Evolutionary conservation across 1,284 basidiomycete species (phyloP), one percentile per base, ranked within the genome.

Genomic region (Coniophora puteana): DNA sequence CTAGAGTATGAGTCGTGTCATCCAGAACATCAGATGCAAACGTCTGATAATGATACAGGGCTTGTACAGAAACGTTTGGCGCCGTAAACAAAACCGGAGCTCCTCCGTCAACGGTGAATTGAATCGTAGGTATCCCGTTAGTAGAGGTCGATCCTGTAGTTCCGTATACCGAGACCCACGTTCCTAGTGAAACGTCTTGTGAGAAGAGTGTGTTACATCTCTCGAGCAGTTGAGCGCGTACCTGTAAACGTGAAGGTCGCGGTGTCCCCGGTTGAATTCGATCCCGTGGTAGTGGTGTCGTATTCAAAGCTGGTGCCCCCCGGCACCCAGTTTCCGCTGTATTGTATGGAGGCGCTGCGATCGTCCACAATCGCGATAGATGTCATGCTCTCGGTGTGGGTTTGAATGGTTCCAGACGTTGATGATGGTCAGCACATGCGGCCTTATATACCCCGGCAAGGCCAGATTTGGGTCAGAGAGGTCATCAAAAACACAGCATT

Each of bases 281-380:
- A 38, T 21, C 36, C 41, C 13, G 28, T 26, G 14, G 36, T 43
- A 4, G 41, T 40, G 16, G 25, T 27, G 8, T 43, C n/a, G 5
- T 43, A 32, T 23, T 43, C 41, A 13, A n/a, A 27, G 14, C 21
- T 2, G 18, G 1, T 10, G 25, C 36, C 28, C 2, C 36, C 36
- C 3, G 8, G 10, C 13, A 32, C 30, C 41, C 41, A 43, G 13
- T 16, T 8, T 22, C 41, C 41, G 8, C 13, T n/a, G 16, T 43
- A 43, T 13, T 21, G 7, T 22, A 42, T 21, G 16, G 30, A 14
- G 14, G 29, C 11, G n/a, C 38, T 36, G 17, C 27, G 24, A 31
- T 43, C 41, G 32, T 43, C 41, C 12, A 43, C 17, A 24, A 20
- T 38, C n/a, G n/a, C n/a, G n/a, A n/a, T n/a, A n/a, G n/a, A n/a